A percentile compares a stretch with the other conserved stretches of the same genome.
These are phyloP conservation scores for Vitis labrusca DNA, from an alignment of 164 flowering plant species.

Conservation along the genomic window DNA sequence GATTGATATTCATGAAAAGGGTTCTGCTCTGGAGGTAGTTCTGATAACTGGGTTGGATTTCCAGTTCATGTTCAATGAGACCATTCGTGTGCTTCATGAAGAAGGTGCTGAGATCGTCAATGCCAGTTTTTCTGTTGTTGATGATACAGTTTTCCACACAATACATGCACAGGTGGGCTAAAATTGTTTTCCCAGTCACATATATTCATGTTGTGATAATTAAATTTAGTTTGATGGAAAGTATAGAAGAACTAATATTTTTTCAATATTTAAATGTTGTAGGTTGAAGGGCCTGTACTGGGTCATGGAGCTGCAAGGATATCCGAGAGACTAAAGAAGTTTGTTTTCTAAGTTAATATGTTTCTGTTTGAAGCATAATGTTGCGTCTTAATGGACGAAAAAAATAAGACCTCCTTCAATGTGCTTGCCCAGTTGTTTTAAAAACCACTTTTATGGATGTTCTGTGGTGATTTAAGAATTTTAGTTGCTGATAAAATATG, in stretches of 20 bases:
- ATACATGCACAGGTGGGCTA: slow-evolving; percentile 55
- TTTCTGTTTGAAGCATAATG: no score
- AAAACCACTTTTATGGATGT: no score
- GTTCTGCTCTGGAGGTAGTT: slow-evolving; percentile 44
- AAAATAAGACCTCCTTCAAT: no score
- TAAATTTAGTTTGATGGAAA: neutral
- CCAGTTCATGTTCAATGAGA: slow-evolving; percentile 48
- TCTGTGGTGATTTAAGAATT: no score
- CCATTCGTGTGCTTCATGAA: slow-evolving; percentile 50
- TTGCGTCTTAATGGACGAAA: no score
- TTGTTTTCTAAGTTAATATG: slow-evolving; percentile 5
- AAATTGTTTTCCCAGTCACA: neutral
- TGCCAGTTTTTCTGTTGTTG: slow-evolving; percentile 46
- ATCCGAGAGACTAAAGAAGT: slow-evolving; percentile 34
- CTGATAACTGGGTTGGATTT: slow-evolving; percentile 42
- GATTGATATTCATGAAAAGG: slow-evolving; percentile 44
- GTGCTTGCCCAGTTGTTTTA: no score
- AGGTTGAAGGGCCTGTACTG: slow-evolving; percentile 31
- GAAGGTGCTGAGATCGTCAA: slow-evolving; percentile 62
- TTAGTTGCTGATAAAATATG: no score
- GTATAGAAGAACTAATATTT: neutral
- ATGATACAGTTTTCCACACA: slow-evolving; percentile 50
- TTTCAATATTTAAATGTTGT: neutral
- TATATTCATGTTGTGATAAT: neutral
- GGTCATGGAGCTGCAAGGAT: slow-evolving; percentile 31